phyloP scores from a whole-genome alignment of 2,329 filamentous ascomycete genomes.

The Metarhizium album region DNA sequence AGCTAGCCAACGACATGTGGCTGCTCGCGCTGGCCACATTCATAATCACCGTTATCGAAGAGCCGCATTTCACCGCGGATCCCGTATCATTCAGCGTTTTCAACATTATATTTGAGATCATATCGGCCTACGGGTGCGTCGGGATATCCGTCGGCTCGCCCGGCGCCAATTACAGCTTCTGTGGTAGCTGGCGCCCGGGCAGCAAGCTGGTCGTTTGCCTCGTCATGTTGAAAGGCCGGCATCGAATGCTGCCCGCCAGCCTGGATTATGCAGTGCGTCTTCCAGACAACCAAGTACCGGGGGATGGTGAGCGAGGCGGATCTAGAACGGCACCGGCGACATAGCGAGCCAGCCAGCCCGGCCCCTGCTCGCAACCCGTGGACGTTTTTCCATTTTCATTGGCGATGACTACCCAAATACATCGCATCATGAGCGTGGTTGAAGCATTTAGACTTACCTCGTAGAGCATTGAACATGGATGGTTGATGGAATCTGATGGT shows the following conservation, averaged over 20 bases:
- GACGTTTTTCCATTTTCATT: no score
- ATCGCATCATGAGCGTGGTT: background rate
- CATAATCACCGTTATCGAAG: conserved; percentile 50
- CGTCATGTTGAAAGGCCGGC: conserved; percentile 46
- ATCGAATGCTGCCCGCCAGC: conserved; percentile 41
- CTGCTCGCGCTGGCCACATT: conserved; percentile 51
- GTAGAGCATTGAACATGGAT: no score
- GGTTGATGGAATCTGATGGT: no score
- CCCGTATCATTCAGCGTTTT: conserved; percentile 46
- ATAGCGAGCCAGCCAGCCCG: no score
- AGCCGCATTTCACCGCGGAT: conserved; percentile 22
- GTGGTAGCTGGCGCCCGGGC: conserved; percentile 39
- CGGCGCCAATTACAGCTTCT: conserved; percentile 41
- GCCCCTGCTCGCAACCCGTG: no score
- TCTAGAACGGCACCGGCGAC: no score
- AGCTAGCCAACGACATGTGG: conserved; percentile 58
- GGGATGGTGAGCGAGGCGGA: no score
- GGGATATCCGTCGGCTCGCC: conserved; percentile 48
- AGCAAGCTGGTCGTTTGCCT: conserved; percentile 48
- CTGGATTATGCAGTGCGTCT: conserved; percentile 41
- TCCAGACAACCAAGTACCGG: no score
- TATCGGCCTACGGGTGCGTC: conserved; percentile 50
- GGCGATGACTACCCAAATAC: no score
- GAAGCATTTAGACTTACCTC: no score
- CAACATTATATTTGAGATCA: conserved; percentile 48